A percentile compares a stretch with the other conserved stretches of the same genome.
These are phyloP conservation scores for Neurospora sp. DNA, from an alignment of 495 filamentous ascomycete species.

Conservation along the genomic window DNA sequence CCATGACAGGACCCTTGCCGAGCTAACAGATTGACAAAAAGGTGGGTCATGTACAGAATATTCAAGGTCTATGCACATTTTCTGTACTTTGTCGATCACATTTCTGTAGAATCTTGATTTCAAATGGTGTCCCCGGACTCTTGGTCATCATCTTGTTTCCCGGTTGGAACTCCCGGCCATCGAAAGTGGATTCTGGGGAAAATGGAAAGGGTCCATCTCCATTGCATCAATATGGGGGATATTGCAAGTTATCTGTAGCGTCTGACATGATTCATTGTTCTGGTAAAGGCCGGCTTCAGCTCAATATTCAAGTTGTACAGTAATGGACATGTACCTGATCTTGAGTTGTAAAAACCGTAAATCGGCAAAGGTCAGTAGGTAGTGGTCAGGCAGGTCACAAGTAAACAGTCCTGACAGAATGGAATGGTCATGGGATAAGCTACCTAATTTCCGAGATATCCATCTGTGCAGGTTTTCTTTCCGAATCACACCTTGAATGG, in stretches of 20 bases:
- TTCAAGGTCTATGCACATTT: background rate
- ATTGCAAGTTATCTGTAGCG: no score
- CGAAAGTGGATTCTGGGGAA: background rate
- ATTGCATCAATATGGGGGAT: no score
- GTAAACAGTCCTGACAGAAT: background rate
- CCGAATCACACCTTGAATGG: background rate
- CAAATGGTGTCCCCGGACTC: background rate
- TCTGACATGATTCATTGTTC: no score
- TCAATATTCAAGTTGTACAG: background rate
- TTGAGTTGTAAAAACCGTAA: background rate
- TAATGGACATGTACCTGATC: background rate
- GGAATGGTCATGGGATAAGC: background rate
- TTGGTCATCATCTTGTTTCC: background rate
- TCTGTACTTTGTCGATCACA: background rate
- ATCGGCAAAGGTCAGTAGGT: background rate
- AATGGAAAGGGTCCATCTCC: background rate
- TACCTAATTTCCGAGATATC: background rate
- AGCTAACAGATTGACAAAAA: background rate
- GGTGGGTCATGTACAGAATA: background rate
- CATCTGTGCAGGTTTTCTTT: background rate
- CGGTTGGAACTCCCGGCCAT: background rate
- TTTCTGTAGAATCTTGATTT: background rate
- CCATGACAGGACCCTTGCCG: background rate
- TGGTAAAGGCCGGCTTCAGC: no score
- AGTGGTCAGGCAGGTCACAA: background rate